phyloP scores from a whole-genome alignment of 176 grass and related monocot species.

The Oryza coarctata region DNA sequence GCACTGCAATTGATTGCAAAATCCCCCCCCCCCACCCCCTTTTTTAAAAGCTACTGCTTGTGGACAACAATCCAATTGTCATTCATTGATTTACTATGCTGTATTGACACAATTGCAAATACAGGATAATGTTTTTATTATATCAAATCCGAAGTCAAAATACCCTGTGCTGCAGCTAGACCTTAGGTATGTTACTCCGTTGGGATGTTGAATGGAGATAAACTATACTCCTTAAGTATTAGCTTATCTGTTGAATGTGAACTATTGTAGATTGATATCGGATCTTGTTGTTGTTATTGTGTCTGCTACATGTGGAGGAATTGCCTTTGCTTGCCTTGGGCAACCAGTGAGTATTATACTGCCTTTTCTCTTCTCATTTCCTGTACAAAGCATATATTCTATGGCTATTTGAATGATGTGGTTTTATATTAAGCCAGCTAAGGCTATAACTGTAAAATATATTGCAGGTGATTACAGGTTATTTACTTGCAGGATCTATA shows the following conservation, averaged over 20 bases:
- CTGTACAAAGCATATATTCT: constrained; percentile 12
- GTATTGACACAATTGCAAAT: constrained; percentile 22
- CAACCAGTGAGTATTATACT: constrained; percentile 69
- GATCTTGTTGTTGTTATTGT: constrained; percentile 99
- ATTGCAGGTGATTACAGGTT: constrained; percentile 95
- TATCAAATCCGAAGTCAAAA: constrained; percentile 99
- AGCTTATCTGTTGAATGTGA: constrained; percentile 35
- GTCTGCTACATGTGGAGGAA: constrained; percentile 89
- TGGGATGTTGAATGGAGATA: neutral
- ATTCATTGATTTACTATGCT: constrained; percentile 26
- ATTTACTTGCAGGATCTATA: constrained; percentile 98
- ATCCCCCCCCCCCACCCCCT: constrained; percentile 16
- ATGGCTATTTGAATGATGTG: neutral
- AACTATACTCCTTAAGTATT: constrained; percentile 24
- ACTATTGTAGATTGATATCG: constrained; percentile 88
- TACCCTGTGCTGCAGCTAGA: constrained; percentile 98
- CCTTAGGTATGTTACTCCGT: constrained; percentile 52
- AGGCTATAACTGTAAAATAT: constrained; percentile 35
- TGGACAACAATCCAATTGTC: neutral
- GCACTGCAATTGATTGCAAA: neutral
- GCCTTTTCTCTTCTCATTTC: constrained; percentile 28
- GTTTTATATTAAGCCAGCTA: constrained; percentile 33
- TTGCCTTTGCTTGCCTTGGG: constrained; percentile 97
- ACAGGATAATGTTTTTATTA: constrained; percentile 99
- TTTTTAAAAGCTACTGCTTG: constrained; percentile 18